Base-by-base conservation (phyloP, 2,329 filamentous ascomycete species). In the Cryphonectria nitschkei region DNA sequence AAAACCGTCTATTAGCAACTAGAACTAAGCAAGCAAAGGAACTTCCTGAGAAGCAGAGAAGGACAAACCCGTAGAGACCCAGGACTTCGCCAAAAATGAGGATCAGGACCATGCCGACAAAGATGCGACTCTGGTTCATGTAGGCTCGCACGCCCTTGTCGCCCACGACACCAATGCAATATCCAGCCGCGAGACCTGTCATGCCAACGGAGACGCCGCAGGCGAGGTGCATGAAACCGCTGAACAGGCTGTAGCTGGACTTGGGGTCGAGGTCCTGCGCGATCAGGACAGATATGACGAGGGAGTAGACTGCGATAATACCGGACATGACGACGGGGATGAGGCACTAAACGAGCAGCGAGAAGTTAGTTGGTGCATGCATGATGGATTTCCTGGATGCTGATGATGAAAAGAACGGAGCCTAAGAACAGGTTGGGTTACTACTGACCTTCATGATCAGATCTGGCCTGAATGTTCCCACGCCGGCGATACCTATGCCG, bases 31-130 rank as follows among this genome's bases (percentile, higher is more conserved):
- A 22, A 19, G 4, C 2, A 62, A 39, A 34, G 34, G 34, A 34
- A 34, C 34, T 9, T 16, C 19, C 2, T 29, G 13, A 14, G 39
- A 46, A 7, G 19, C n/a, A 11, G 22, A 29, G 29, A 7, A 22
- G 3, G 5, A 73, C 91, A 76, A 86, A 97, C 94, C 96, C 96
- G 78, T 99, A 99, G 43, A 99, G 90, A 81, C 96, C 96, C 80
- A 99, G 81, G 26, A 99, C 96, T 86, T 99, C 96, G 70, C 94
- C 96, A 80, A 99, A 99, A 88, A 99, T 99, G 74, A 98, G 88
- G 76, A 98, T 98, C 77, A 99, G 84, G 63, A 99, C 95, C 96
- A 98, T 98, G 81, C 96, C 96, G 65, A 99, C 96, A 77, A 98
- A 99, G 75, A 99, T 92, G 74, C 95, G 89, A 65, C 93, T 97